phyloP scores from a whole-genome alignment of 768 basidiomycete genomes.

The Calocybe indica region DNA sequence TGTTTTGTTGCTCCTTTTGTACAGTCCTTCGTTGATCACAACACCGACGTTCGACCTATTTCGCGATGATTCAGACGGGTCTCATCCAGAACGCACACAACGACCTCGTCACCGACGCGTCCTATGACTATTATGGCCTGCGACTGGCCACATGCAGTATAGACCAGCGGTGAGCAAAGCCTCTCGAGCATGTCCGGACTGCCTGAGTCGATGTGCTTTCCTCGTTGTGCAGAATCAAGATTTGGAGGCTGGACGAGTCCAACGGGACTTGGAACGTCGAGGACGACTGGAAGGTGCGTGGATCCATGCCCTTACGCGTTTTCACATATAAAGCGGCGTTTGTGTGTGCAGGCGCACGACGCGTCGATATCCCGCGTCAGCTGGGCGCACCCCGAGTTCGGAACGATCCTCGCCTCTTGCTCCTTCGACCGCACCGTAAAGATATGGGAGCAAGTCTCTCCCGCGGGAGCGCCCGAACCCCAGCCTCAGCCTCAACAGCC shows the following conservation, averaged over 20 bases:
- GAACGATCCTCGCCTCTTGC: slow-evolving; percentile 77
- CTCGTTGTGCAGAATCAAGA: slow-evolving; percentile 57
- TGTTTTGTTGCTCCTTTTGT: too few species aligned
- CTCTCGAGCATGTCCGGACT: not conserved
- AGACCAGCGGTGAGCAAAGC: slow-evolving; percentile 60
- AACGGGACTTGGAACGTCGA: slow-evolving; percentile 73
- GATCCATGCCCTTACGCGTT: not conserved
- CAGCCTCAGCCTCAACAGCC: slow-evolving; percentile 20
- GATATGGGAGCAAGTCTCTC: slow-evolving; percentile 74
- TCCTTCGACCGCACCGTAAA: slow-evolving; percentile 91
- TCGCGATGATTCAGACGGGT: slow-evolving; percentile 69
- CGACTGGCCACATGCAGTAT: slow-evolving; percentile 76
- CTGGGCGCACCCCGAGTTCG: slow-evolving; percentile 94
- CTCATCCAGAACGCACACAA: slow-evolving; percentile 73
- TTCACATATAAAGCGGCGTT: not conserved
- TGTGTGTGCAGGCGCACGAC: slow-evolving; percentile 74
- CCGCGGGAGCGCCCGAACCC: slow-evolving; percentile 14
- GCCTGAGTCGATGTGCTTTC: slow-evolving; percentile 1
- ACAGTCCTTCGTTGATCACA: not conserved
- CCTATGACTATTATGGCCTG: slow-evolving; percentile 88
- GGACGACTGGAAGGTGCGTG: slow-evolving; percentile 85
- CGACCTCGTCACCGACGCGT: slow-evolving; percentile 80
- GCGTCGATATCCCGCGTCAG: slow-evolving; percentile 77
- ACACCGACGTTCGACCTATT: not conserved
- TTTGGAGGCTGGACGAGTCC: slow-evolving; percentile 74